Evolutionary conservation across 1,139 yeast genomes (phyloP).

Genomic region (Hemisphaericaspora xylofermentans): DNA sequence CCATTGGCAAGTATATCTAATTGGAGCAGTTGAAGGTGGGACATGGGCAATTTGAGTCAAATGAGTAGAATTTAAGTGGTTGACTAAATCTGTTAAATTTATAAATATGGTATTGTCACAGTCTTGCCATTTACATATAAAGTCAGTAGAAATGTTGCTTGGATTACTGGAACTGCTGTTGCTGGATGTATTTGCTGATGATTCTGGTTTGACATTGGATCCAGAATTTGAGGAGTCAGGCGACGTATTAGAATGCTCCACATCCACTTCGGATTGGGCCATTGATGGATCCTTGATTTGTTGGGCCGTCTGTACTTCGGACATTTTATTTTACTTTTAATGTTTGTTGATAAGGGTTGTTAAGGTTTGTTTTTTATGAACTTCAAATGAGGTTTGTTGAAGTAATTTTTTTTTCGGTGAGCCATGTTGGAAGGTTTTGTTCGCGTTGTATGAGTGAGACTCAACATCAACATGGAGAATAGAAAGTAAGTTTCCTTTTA

Average conservation of each 20-base stretch:
- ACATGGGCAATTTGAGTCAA: constrained; percentile 21
- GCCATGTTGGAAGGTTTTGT: too few species aligned
- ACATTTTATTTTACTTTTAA: constrained; percentile 1
- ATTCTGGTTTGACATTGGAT: not conserved
- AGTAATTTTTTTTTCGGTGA: not conserved
- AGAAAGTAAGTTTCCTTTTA: too few species aligned
- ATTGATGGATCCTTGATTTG: not conserved
- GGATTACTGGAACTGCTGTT: not conserved
- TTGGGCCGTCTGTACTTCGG: not conserved
- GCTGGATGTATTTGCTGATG: constrained; percentile 2
- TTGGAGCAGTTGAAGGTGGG: constrained; percentile 16
- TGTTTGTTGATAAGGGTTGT: too few species aligned
- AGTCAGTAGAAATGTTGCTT: constrained; percentile 10
- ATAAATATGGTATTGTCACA: constrained; percentile 24
- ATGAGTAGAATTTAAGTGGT: constrained; percentile 33
- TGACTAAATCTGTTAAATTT: constrained; percentile 29
- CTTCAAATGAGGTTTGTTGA: not conserved
- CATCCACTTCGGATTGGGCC: not conserved
- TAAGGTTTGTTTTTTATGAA: not conserved
- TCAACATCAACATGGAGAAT: too few species aligned
- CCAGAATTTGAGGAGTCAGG: not conserved
- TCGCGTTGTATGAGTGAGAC: not conserved
- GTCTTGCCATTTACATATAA: constrained; percentile 36
- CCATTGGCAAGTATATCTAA: constrained; percentile 62
- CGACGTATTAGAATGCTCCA: too few species aligned